Evolutionary conservation across 176 grass and related monocot genomes (phyloP).

Genomic region (Tuctoria greenei): DNA sequence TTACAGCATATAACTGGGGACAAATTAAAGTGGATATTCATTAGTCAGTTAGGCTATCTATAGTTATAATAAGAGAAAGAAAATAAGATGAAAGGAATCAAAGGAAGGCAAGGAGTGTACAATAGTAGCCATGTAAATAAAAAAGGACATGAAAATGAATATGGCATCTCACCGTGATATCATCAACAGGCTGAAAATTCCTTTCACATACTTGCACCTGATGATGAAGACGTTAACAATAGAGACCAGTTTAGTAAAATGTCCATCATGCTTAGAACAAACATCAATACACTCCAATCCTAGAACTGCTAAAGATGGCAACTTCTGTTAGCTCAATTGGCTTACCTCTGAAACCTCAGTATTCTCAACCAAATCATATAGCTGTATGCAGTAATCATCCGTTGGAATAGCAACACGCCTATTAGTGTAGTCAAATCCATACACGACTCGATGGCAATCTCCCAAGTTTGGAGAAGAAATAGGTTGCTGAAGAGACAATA

Average conservation of each 20-base stretch:
- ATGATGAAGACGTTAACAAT: constrained; percentile 40
- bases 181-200: constrained; percentile 90
- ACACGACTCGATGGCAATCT: constrained; percentile 24
- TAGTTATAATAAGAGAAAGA: not conserved
- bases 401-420: constrained; percentile 73
- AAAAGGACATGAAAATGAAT: constrained; percentile 6
- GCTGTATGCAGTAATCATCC: constrained; percentile 82
- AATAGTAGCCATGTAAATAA: not conserved
- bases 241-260: constrained; percentile 19
- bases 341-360: constrained; percentile 83
- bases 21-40: not conserved
- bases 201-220: constrained; percentile 96
- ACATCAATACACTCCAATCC: not conserved
- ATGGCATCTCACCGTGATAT: constrained; percentile 60
- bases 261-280: not conserved
- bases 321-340: not conserved
- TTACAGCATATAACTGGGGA: not conserved
- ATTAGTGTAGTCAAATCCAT: constrained; percentile 67
- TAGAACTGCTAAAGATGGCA: not conserved
- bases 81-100: not conserved
- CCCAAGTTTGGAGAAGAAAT: constrained; percentile 29
- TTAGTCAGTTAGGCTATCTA: not conserved
- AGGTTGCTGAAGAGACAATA: constrained; percentile 56
- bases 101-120: not conserved
- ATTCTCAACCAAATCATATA: constrained; percentile 79